A percentile compares a stretch with the other conserved stretches of the same genome.
These are phyloP conservation scores for Colletotrichum kahawae DNA, from an alignment of 2,329 filamentous ascomycete genomes.

Conservation along the genomic window DNA sequence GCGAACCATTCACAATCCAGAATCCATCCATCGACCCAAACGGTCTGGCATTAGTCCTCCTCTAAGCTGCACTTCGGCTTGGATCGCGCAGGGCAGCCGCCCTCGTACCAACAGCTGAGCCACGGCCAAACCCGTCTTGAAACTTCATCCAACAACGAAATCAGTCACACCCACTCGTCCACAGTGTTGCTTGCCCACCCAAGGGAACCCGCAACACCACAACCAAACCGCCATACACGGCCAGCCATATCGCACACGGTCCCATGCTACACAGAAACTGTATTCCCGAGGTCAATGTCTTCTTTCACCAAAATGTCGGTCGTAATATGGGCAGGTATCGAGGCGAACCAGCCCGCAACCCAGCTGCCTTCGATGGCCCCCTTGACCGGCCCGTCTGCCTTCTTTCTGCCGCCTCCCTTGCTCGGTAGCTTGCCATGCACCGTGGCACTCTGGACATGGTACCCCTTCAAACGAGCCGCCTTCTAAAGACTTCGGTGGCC, in stretches of 20 bases:
- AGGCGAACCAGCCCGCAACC: background rate
- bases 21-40: background rate
- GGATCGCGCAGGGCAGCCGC: background rate
- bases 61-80: background rate
- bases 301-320: background rate
- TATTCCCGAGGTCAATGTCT: background rate
- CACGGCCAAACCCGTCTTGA: background rate
- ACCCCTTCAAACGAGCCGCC: background rate
- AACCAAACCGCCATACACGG: background rate
- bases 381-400: background rate
- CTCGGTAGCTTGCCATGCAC: background rate
- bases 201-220: background rate
- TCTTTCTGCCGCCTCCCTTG: background rate
- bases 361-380: background rate
- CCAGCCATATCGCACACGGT: background rate
- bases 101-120: background rate
- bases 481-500: background rate
- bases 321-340: background rate
- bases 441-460: background rate
- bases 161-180: background rate
- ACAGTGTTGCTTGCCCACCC: background rate
- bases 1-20: background rate
- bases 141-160: background rate
- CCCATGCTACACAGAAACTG: background rate
- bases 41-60: slow-evolving; percentile 2